These are phyloP conservation scores for Skeletonema potamos DNA, from an alignment of 108 stramenopile genomes.

Conservation along the genomic window DNA sequence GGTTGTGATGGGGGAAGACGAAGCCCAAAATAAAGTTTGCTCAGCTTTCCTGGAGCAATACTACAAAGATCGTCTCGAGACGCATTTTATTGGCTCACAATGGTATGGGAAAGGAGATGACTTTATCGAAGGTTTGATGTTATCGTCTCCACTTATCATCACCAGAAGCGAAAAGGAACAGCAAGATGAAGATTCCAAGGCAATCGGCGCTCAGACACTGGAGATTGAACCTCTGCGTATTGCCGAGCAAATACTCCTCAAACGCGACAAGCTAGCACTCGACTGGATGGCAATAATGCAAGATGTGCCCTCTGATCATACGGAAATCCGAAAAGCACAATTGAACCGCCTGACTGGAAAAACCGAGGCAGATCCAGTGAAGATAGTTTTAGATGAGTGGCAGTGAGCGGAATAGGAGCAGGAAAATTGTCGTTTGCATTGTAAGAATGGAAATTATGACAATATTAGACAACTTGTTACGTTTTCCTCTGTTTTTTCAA, in stretches of 20 bases:
- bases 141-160: conserved; percentile 40
- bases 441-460: neutral
- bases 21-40: conserved; percentile 27
- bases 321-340: conserved; percentile 57
- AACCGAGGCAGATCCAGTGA: conserved; percentile 3
- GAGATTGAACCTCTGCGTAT: conserved; percentile 63
- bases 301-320: conserved; percentile 53
- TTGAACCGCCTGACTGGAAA: conserved; percentile 49
- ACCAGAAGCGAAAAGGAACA: conserved; percentile 1
- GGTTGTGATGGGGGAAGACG: conserved; percentile 17
- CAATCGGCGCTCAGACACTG: neutral
- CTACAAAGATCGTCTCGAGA: conserved; percentile 46
- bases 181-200: neutral
- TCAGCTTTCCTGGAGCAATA: conserved; percentile 47
- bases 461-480: neutral
- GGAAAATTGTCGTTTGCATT: neutral
- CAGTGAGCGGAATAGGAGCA: conserved; percentile 13
- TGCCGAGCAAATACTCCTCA: conserved; percentile 60
- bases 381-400: conserved; percentile 13
- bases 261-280: conserved; percentile 55
- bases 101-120: conserved; percentile 76
- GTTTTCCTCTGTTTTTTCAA: conserved; percentile 26
- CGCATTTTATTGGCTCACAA: conserved; percentile 62
- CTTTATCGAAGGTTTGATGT: conserved; percentile 68
- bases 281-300: conserved; percentile 62